phyloP scores from a whole-genome alignment of 768 basidiomycete genomes.

The Trichaptum fuscoviolaceum region DNA sequence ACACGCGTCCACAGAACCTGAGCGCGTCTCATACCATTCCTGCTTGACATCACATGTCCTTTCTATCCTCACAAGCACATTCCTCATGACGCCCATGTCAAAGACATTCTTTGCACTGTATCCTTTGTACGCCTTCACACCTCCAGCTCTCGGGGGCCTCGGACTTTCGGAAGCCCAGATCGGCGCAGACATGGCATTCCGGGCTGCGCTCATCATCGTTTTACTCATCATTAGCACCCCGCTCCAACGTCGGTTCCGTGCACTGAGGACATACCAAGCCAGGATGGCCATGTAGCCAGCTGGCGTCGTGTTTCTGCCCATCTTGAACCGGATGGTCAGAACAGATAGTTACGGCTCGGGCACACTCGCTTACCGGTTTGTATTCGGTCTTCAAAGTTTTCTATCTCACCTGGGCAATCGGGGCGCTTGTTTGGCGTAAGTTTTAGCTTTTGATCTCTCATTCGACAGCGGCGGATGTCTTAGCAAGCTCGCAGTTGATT shows the following conservation, averaged over 20 bases:
- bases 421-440: constrained; percentile 12
- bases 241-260: constrained; percentile 7
- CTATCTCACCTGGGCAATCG: constrained; percentile 7
- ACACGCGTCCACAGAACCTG: too few species aligned
- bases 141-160: constrained; percentile 10
- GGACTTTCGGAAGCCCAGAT: constrained; percentile 14
- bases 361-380: too few species aligned
- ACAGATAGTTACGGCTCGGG: too few species aligned
- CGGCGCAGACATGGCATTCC: constrained; percentile 12
- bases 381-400: constrained; percentile 1
- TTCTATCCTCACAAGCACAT: too few species aligned
- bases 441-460: too few species aligned
- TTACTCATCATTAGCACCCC: constrained; percentile 4
- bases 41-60: too few species aligned
- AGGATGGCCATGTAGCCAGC: constrained; percentile 11
- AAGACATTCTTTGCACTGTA: too few species aligned
- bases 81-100: too few species aligned
- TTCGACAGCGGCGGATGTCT: too few species aligned
- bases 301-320: constrained; percentile 6
- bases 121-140: constrained; percentile 13
- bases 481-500: too few species aligned
- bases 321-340: constrained; percentile 7
- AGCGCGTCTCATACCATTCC: too few species aligned
- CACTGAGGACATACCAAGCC: constrained; percentile 8
- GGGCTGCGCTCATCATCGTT: constrained; percentile 11